These are phyloP conservation scores for Physaria fendleri DNA, from an alignment of 345 rosid species.

Conservation along the genomic window DNA sequence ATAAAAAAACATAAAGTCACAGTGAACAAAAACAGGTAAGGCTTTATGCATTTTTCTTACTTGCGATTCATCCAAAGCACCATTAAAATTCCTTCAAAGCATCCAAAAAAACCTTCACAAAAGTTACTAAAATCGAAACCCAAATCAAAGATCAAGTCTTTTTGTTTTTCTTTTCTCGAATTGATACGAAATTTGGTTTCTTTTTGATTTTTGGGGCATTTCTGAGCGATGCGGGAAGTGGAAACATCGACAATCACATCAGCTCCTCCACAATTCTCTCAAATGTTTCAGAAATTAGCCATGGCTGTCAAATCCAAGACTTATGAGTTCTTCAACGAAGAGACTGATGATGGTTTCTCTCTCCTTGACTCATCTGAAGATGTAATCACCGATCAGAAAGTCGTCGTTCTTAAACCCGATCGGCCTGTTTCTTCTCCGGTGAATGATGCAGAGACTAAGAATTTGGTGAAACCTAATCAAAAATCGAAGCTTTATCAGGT, in stretches of 20 bases:
- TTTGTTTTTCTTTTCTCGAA: not conserved
- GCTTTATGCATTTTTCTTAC: conserved; percentile 41
- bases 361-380: conserved; percentile 86
- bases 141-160: too few species aligned
- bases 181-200: not conserved
- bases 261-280: conserved; percentile 65
- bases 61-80: too few species aligned
- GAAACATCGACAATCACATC: conserved; percentile 32
- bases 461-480: conserved; percentile 11
- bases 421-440: conserved; percentile 12
- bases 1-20: too few species aligned
- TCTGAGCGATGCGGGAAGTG: conserved; percentile 38
- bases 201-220: not conserved
- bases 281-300: conserved; percentile 93
- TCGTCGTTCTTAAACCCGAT: too few species aligned
- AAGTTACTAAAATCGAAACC: not conserved
- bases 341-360: conserved; percentile 40
- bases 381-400: conserved; percentile 87
- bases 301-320: conserved; percentile 88
- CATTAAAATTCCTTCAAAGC: too few species aligned
- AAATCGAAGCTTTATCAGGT: conserved; percentile 25
- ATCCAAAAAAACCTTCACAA: conserved; percentile 22
- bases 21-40: not conserved
- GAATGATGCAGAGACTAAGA: conserved; percentile 4
- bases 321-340: conserved; percentile 82